These are phyloP conservation scores for Irpex sp. DNA, from an alignment of 1,284 basidiomycete species.

Conservation along the genomic window DNA sequence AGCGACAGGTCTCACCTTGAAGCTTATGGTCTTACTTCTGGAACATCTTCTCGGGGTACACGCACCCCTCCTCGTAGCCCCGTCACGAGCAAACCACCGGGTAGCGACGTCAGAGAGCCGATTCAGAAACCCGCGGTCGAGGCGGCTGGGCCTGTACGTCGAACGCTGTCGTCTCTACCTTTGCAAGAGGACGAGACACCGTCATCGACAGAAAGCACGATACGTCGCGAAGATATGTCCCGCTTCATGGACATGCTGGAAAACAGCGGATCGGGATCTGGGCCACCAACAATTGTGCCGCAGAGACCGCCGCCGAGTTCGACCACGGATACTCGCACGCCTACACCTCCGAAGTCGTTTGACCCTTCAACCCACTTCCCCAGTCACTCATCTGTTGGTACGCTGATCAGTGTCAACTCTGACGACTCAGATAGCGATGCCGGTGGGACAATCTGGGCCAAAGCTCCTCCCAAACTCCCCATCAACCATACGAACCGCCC, in stretches of 20 bases:
- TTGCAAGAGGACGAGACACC: conserved; percentile 15
- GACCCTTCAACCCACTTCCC: not conserved
- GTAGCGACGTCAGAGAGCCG: not conserved
- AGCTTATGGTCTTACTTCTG: not conserved
- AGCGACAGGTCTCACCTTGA: conserved; percentile 5
- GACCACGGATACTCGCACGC: conserved; percentile 14
- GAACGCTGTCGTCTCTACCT: conserved; percentile 15
- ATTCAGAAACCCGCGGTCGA: conserved; percentile 4
- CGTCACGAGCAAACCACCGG: conserved; percentile 2
- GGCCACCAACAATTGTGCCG: conserved; percentile 5
- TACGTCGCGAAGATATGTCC: conserved; percentile 13
- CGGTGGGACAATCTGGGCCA: conserved; percentile 31
- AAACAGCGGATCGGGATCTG: not conserved
- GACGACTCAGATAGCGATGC: conserved; percentile 47
- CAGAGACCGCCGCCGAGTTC: conserved; percentile 7
- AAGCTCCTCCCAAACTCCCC: conserved; percentile 15
- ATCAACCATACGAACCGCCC: conserved; percentile 14
- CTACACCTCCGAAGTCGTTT: conserved; percentile 8
- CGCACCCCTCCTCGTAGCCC: conserved; percentile 14
- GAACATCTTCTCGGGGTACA: not conserved
- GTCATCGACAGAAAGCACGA: conserved; percentile 13
- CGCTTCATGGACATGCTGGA: conserved; percentile 6
- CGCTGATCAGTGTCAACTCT: conserved; percentile 11
- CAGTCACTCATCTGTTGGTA: conserved; percentile 1
- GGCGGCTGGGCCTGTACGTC: conserved; percentile 7